Conservation (phyloP, 257 asterid species). For the Solanum infundibuliforme region DNA sequence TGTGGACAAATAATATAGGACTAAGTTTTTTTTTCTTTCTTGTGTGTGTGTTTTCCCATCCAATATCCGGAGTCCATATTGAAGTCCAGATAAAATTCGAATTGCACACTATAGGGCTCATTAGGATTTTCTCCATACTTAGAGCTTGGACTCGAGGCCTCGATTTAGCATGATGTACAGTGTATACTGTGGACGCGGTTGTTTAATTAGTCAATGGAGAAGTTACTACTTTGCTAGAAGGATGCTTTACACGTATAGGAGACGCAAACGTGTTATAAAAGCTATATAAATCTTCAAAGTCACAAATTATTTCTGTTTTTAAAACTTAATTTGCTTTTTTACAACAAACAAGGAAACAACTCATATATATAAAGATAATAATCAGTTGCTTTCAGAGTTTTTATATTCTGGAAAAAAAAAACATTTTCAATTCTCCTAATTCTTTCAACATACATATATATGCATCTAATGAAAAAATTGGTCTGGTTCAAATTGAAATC, state of each 20-base stretch:
- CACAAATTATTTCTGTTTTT: neutral
- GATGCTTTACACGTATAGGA: slow-evolving; percentile 18
- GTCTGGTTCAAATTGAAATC: slow-evolving; percentile 15
- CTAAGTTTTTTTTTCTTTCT: rapidly evolving
- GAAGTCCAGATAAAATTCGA: rapidly evolving
- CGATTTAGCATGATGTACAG: neutral
- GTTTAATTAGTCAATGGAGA: neutral
- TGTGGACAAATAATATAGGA: neutral
- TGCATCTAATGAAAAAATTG: slow-evolving; percentile 11
- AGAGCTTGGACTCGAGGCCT: rapidly evolving
- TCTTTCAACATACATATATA: slow-evolving; percentile 1
- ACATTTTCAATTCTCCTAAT: neutral
- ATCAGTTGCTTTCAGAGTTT: neutral
- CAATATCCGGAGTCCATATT: rapidly evolving
- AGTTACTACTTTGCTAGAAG: neutral
- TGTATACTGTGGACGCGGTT: neutral
- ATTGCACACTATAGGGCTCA: neutral
- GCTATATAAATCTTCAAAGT: neutral
- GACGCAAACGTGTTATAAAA: slow-evolving; percentile 11
- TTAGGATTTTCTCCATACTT: too few species aligned
- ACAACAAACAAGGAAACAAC: neutral
- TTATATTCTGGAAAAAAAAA: neutral
- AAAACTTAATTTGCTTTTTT: neutral
- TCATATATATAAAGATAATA: neutral
- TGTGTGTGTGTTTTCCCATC: neutral